phyloP scores from a whole-genome alignment of 441 rosid genomes.

The Omphalea diandra region DNA sequence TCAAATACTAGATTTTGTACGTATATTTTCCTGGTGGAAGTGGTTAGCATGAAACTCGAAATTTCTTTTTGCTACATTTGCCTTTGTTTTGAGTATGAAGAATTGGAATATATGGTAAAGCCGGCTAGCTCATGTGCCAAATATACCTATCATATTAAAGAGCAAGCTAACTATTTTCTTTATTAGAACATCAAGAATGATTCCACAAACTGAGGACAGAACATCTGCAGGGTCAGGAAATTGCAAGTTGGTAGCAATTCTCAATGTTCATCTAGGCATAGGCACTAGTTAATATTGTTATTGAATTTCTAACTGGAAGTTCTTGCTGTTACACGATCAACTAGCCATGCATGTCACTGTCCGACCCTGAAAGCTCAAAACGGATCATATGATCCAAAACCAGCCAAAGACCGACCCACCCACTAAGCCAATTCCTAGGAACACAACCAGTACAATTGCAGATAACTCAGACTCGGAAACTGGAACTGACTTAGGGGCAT shows the following conservation, averaged over 20 bases:
- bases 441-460: slow-evolving; percentile 68
- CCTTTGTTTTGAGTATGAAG: neutral
- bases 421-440: slow-evolving; percentile 71
- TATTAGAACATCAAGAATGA: neutral
- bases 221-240: neutral
- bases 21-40: neutral
- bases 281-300: neutral
- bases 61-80: neutral
- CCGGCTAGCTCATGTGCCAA: neutral
- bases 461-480: slow-evolving; percentile 68
- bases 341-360: neutral
- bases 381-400: slow-evolving; percentile 65
- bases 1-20: neutral
- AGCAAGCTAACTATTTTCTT: neutral
- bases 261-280: neutral
- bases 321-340: slow-evolving; percentile 12
- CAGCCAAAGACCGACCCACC: slow-evolving; percentile 76
- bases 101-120: neutral
- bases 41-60: neutral
- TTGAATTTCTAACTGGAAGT: slow-evolving; percentile 9
- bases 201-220: neutral
- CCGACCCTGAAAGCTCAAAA: neutral
- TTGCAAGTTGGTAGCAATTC: slow-evolving; percentile 1
- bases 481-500: slow-evolving; percentile 66
- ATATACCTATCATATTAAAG: neutral